Percentiles rank a stretch among this genome's conserved stretches.
Conservation (phyloP, 148 eudicot species). For the Hydrangea macrophylla region DNA sequence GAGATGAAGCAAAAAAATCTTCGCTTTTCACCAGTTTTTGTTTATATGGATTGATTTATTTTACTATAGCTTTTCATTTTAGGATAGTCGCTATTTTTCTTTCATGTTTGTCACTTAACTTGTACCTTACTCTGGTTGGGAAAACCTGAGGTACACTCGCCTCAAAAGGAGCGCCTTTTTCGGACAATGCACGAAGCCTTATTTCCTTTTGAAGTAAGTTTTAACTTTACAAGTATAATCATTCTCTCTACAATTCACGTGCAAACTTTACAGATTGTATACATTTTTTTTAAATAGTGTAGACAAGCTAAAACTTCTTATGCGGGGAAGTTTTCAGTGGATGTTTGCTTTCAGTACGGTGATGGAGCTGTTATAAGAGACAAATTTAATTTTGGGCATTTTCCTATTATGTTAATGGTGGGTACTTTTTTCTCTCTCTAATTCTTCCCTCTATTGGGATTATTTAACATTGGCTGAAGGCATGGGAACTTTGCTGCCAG, state of each 20-base stretch:
- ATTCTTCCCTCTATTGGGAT: too few species aligned
- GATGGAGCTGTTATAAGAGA: constrained; percentile 49
- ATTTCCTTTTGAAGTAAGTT: constrained; percentile 68
- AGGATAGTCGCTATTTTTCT: not conserved
- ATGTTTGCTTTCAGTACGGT: constrained; percentile 60
- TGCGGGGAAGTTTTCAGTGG: constrained; percentile 52
- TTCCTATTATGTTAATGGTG: constrained; percentile 92
- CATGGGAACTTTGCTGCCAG: too few species aligned
- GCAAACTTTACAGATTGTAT: not conserved
- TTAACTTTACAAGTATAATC: not conserved
- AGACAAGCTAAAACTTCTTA: constrained; percentile 87
- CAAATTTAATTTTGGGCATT: constrained; percentile 53
- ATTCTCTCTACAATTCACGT: not conserved
- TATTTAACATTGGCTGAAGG: too few species aligned
- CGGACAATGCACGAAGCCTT: constrained; percentile 28
- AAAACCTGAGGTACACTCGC: constrained; percentile 44
- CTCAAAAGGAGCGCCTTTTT: constrained; percentile 47
- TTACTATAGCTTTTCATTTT: not conserved
- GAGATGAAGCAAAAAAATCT: too few species aligned
- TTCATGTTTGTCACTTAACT: constrained; percentile 54
- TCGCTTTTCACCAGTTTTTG: too few species aligned
- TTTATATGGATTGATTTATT: not conserved
- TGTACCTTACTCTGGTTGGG: constrained; percentile 51
- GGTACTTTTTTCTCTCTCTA: not conserved
- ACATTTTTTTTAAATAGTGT: constrained; percentile 50